Percentiles rank a stretch among this genome's conserved stretches.
phyloP scores from a whole-genome alignment of 257 asterid species.

The Cruciata laevipes region DNA sequence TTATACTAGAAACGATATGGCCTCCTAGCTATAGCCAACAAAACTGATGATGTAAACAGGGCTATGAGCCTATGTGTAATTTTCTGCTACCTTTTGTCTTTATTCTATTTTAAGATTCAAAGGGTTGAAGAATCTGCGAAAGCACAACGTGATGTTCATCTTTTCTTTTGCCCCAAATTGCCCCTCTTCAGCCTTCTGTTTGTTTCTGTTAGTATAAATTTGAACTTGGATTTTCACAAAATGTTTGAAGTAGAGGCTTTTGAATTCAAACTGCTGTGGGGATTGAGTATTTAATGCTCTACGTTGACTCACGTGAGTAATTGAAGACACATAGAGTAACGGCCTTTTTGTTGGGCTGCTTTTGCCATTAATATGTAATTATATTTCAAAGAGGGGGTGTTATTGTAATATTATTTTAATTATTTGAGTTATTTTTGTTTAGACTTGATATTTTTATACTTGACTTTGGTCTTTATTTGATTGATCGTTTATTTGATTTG shows the following conservation, averaged over 20 bases:
- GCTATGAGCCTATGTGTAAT: not conserved
- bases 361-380: no score
- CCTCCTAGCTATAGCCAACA: not conserved
- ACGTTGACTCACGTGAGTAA: not conserved
- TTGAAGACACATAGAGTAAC: not conserved
- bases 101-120: conserved; percentile 7
- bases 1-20: conserved; percentile 12
- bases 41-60: conserved; percentile 8
- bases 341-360: not conserved
- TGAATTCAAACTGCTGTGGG: not conserved
- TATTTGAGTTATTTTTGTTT: no score
- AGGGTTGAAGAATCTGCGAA: not conserved
- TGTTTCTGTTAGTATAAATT: no score
- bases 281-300: not conserved
- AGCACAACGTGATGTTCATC: conserved; percentile 4
- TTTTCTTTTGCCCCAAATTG: conserved; percentile 7
- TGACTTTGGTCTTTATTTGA: no score
- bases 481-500: no score
- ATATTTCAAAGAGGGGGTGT: no score
- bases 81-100: not conserved
- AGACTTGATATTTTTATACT: no score
- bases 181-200: not conserved
- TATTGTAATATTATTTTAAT: no score
- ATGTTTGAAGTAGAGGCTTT: not conserved
- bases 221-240: not conserved